Base-by-base conservation (phyloP, 2,329 filamentous ascomycete genomes). In the Ceratocystis huliohia region DNA sequence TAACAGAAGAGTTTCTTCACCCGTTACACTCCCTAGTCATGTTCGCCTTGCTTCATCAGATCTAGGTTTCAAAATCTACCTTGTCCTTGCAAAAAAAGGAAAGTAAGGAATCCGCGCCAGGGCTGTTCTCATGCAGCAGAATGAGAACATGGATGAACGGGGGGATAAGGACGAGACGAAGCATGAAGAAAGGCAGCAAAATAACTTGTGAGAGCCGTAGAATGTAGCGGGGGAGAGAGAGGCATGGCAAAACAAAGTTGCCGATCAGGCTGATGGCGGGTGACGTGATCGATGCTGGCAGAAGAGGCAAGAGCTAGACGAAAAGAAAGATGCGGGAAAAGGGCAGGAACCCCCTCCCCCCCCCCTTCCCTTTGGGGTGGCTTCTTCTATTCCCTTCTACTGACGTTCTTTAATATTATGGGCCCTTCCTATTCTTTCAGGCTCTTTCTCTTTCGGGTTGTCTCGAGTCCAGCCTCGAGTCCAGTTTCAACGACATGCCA, bases 61-160 rank as follows among this genome's bases (percentile, higher is more conserved):
- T 53, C 28, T n/a, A 37, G 13, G 56, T 59, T 59, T 59, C 56
- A 59, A 25, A 10, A 3, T 25, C 28, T 33, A 30, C 25, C 56
- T 33, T 37, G 56, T 59, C 56, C 56, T 37, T 59, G 56, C 20
- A 17, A 57, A 33, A 30, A 17, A 59, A 59, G 56, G 28, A 59
- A 59, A 59, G 56, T 59, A 59, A 20, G 56, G 56, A 59, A 59
- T 37, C 56, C 33, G 56, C 17, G 30, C 28, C 56, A n/a, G 25
- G 56, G 28, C 56, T 7, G 56, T 59, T 59, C 28, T 59, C 56
- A 59, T 59, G 56, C 56, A 59, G 22, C 15, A 37, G 28, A 59
- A 20, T 17, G 8, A 57, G 53, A 25, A 33, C 53, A 57, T 7
- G 53, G 53, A 57, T 28, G 56, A 15, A 25, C 13, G 17, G 17